Percentiles rank a stretch among this genome's conserved stretches.
These are phyloP conservation scores for Edaphochlamys debaryana DNA, from an alignment of 139 green algal genomes.

Conservation along the genomic window DNA sequence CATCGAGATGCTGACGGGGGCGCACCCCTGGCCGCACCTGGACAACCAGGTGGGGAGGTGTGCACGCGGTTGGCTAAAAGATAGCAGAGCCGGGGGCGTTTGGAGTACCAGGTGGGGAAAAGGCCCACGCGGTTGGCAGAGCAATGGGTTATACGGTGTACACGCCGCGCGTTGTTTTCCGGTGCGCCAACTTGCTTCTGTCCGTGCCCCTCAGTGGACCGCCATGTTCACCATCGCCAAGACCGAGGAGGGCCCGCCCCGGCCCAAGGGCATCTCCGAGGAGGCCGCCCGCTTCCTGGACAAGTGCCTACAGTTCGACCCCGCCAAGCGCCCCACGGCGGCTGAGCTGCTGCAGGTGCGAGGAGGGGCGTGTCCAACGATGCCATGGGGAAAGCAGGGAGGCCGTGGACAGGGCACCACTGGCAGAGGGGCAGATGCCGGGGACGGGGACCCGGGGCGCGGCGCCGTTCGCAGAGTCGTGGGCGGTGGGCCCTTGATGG, in stretches of 20 bases:
- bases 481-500: not conserved
- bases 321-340: conserved; percentile 67
- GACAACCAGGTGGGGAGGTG: conserved; percentile 46
- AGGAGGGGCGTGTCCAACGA: not conserved
- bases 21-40: conserved; percentile 69
- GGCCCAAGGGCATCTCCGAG: conserved; percentile 70
- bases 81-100: too few species aligned
- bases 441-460: too few species aligned
- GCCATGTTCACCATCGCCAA: conserved; percentile 92
- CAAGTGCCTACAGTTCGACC: conserved; percentile 68
- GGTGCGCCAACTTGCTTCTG: too few species aligned
- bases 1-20: conserved; percentile 96
- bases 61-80: too few species aligned
- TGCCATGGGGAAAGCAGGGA: not conserved
- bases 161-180: too few species aligned
- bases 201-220: conserved; percentile 39
- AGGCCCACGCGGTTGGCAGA: too few species aligned
- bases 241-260: conserved; percentile 74
- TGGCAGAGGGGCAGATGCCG: not conserved
- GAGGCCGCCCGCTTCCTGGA: conserved; percentile 88
- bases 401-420: not conserved
- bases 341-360: conserved; percentile 56
- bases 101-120: too few species aligned
- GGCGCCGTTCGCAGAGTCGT: too few species aligned
- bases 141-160: too few species aligned